Evolutionary conservation across 805 yeast species (phyloP).

Genomic region (Metschnikowia kofuensis): DNA sequence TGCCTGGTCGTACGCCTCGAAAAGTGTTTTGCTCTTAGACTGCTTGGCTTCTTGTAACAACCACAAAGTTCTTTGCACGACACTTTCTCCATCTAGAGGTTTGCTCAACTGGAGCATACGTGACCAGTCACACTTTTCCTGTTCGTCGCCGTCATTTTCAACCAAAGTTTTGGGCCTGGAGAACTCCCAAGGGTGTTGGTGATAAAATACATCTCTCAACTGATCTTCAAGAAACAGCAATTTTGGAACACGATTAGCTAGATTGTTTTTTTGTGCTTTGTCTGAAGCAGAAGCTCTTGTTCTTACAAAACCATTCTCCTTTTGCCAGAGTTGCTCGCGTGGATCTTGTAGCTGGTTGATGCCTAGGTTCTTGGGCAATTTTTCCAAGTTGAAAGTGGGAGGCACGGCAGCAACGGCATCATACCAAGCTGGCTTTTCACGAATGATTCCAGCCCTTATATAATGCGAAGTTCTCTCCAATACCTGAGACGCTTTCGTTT

Average conservation of each 20-base stretch:
- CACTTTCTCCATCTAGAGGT: conserved; percentile 80
- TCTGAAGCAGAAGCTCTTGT: conserved; percentile 46
- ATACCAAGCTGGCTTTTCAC: conserved; percentile 83
- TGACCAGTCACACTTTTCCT: conserved; percentile 68
- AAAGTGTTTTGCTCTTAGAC: conserved; percentile 28
- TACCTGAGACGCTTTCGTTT: conserved; percentile 65
- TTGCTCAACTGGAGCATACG: conserved; percentile 67
- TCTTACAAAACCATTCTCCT: conserved; percentile 29
- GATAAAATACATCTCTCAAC: conserved; percentile 75
- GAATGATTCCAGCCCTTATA: conserved; percentile 65
- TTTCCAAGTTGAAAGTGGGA: conserved; percentile 63
- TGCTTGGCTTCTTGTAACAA: conserved; percentile 26
- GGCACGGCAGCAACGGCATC: conserved; percentile 81
- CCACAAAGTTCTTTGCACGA: conserved; percentile 44
- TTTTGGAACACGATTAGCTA: conserved; percentile 49
- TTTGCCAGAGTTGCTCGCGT: conserved; percentile 13
- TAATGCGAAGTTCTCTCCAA: conserved; percentile 79
- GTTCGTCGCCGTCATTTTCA: conserved; percentile 68
- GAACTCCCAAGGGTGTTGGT: conserved; percentile 97
- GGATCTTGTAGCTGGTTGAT: conserved; percentile 31
- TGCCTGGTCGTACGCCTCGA: conserved; percentile 80
- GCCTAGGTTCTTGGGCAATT: conserved; percentile 36
- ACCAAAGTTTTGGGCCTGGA: conserved; percentile 83
- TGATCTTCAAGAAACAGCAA: conserved; percentile 72
- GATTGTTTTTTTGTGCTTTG: conserved; percentile 35